Conservation (phyloP, 208 protist species). For the Entamoeba invadens region DNA sequence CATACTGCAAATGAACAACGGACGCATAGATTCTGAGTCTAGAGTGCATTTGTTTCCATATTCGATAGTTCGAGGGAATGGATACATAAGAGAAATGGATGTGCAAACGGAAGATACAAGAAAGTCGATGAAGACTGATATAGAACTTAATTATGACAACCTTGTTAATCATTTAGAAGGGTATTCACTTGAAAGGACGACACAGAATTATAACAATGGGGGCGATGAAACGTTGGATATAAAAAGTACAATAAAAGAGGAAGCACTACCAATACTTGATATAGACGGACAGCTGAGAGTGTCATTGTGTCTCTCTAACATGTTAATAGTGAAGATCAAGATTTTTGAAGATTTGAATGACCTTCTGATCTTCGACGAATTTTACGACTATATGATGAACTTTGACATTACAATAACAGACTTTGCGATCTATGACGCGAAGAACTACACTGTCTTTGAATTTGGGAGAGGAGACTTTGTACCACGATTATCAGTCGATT, state of each 20-base stretch:
- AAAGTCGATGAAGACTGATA: too few relatives aligned
- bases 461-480: not conserved
- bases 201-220: not conserved
- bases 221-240: too few relatives aligned
- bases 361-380: not conserved
- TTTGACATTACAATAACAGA: not conserved
- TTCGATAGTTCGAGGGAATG: not conserved
- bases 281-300: not conserved
- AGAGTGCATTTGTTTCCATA: not conserved
- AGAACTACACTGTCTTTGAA: not conserved
- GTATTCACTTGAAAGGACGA: not conserved
- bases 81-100: not conserved
- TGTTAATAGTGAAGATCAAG: not conserved
- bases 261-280: too few relatives aligned
- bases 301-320: not conserved
- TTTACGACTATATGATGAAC: not conserved
- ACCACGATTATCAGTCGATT: not conserved
- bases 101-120: not conserved
- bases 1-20: not conserved
- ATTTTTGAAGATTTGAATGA: not conserved
- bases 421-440: not conserved
- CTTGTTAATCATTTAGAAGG: not conserved
- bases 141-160: too few relatives aligned
- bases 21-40: not conserved
- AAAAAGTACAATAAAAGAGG: too few relatives aligned